Base-by-base conservation (phyloP, 1,139 yeast species). In the Suhomyces kunorum region DNA sequence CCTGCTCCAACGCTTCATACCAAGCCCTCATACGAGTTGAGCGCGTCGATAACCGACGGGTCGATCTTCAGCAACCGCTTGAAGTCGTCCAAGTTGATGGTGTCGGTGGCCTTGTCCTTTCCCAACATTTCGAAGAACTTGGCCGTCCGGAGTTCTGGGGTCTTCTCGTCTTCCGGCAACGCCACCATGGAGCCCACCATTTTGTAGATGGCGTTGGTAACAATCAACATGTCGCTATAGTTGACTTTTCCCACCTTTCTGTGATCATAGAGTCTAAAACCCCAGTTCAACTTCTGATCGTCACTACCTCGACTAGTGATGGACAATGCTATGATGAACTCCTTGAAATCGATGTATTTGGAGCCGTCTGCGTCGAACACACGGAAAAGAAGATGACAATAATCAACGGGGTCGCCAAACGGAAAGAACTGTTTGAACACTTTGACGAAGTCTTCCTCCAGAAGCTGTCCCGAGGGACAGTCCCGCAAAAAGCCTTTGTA, bases 361-460 rank as follows among this genome's bases (percentile, higher is more conserved):
- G 81, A 80, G 53, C 79, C 74, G 60, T 89, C 95, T 39, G 78
- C 76, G 61, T 94, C 98, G 62, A 92, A 90, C 8, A 88, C 95
- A 44, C 82, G 80, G 64, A 94, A 94, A 22, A 94, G 83, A 54
- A 84, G 87, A 47, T 81, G 88, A 44, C 96, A 87, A 66, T 89
- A 94, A 44, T 89, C 92, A 9, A 85, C 78, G 0, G 98, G 96
- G 56, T 92, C 96, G 2, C 99, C 99, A 70, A 94, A 94, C 15
- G 99, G 99, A 70, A 94, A 94, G 63, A 90, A 94, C 59, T 92
- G 98, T 61, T 87, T 88, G 67, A 89, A 94, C 15, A 92, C 90
- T 61, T 87, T 87, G 49, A 87, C 82, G 61, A 94, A 89, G 58
- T 92, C 98, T 39, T 85, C 87, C 56, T 85, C 86, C 8, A 89